Percentiles rank a stretch among this genome's conserved stretches.
Evolutionary conservation across 371 early-diverging fungal genomes (phyloP).

Genomic region (Mortierella sp.): DNA sequence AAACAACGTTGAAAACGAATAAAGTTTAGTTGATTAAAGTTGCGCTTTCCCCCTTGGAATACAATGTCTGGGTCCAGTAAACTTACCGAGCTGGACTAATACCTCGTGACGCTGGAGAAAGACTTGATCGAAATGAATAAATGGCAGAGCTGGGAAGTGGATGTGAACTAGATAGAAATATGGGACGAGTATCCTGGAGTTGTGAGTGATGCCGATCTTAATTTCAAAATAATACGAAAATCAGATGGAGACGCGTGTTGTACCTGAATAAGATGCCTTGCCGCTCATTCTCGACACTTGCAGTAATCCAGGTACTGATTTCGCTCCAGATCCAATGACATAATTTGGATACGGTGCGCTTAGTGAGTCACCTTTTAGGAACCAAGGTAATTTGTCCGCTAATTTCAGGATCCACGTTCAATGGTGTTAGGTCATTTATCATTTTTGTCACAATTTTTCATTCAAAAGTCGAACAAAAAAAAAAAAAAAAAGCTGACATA

Average conservation of each 20-base stretch:
- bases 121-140: slow-evolving; percentile 55
- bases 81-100: slow-evolving; percentile 48
- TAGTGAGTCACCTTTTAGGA: slow-evolving; percentile 42
- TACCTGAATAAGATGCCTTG: slow-evolving; percentile 46
- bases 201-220: not conserved
- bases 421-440: no score
- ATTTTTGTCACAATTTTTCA: not conserved
- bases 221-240: not conserved
- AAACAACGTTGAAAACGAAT: not conserved
- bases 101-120: slow-evolving; percentile 44
- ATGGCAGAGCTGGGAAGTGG: slow-evolving; percentile 48
- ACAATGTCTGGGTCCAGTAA: not conserved
- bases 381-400: slow-evolving; percentile 49
- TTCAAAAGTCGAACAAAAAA: not conserved
- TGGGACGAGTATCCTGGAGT: not conserved
- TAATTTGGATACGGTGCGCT: slow-evolving; percentile 36
- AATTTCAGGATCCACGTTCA: not conserved
- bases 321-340: slow-evolving; percentile 42
- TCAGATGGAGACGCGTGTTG: not conserved
- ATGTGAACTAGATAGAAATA: slow-evolving; percentile 26
- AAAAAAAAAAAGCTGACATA: not conserved
- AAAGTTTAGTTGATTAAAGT: not conserved
- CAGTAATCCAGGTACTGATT: slow-evolving; percentile 35
- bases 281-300: slow-evolving; percentile 54
- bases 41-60: not conserved